Base-by-base conservation (phyloP, 768 basidiomycete genomes). In the Phlebiopsis flavidoalba region DNA sequence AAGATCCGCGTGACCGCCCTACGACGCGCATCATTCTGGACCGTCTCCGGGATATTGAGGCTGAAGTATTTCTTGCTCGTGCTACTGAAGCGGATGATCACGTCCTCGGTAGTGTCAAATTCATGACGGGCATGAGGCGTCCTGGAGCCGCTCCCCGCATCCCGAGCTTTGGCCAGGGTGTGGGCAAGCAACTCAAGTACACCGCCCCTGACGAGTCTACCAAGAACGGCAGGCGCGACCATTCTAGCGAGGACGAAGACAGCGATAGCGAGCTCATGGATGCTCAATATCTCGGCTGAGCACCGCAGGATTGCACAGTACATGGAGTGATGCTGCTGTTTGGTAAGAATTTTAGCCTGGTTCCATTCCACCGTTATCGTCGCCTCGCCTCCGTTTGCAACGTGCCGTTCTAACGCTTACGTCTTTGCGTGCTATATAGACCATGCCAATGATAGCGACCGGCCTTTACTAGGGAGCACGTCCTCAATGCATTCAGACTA, bases 91-190 rank as follows among this genome's bases (percentile, higher is more conserved):
- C 78, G 8, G 84, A 85, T 35, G 86, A 89, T 62, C 90, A 95
- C 72, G 81, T 95, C 36, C n/a, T n/a, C 26, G 93, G 94, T 7
- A 93, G 90, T 61, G 77, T 97, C 74, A 89, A 87, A 66, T 88
- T 96, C 61, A 83, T 95, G 78, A 83, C 86, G 0, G 83, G 79
- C 3, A 88, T 83, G 71, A 80, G 87, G 17, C 55, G 70, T 45
- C 82, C 85, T 8, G 73, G 74, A 12, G 73, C 75, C 3, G 83
- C 77, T 0, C 89, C 87, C n/a, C 79, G 93, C 15, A 95, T 95
- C 61, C 92, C 92, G 0, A 94, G 91, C 74, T 95, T 95, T 69
- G 90, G 90, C 0, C 75, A 85, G 74, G 89, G 85, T 19, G 75
- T 89, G 15, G 87, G 82, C 3, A 83, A 83, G 67, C 80, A 84